Evolutionary conservation across 2,329 filamentous ascomycete species (phyloP), one percentile per base, ranked within the genome.

Genomic region (Trichoderma sp.): DNA sequence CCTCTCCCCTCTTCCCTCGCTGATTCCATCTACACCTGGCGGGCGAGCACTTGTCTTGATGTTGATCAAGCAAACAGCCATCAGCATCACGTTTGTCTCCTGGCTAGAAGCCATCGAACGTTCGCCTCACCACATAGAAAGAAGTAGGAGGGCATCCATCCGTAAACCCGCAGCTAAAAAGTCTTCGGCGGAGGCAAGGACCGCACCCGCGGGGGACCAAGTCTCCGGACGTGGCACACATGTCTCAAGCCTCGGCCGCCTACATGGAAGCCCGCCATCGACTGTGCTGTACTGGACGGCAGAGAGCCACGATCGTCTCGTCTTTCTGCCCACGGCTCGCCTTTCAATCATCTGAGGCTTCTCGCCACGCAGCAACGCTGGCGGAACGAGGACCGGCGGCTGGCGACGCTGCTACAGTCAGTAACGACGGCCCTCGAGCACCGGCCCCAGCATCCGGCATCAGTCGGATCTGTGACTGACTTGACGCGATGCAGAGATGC

Each of bases 181-280:
- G 45, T 30, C 10, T 39, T 59, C 24, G 54, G 59, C 41, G 45
- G 43, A 60, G 28, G 34, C 39, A 15, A 44, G 17, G 54, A 28
- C 57, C 57, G 50, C 34, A 21, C 28, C 54, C 34, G 47, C 41
- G 47, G 60, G 55, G 64, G 52, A 34, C 43, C 59, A 66, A 52
- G 54, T 50, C 64, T 55, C 59, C 59, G 51, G 47, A 41, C 28
- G 64, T 66, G 48, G 64, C 55, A 67, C 62, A 51, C 47, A 63
- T 64, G 62, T 61, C 65, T 67, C 65, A 67, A 45, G 24, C 47
- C 28, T 65, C 65, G 65, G 65, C 34, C 55, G 10, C 55, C 28
- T 47, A 67, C 65, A 65, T 57, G 10, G 58, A 54, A 54, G 7
- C 24, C 48, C 48, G 50, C 43, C 59, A 15, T 34, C 64, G 55